Conservation (phyloP, 805 yeast species). For the Myxozyma neglecta region DNA sequence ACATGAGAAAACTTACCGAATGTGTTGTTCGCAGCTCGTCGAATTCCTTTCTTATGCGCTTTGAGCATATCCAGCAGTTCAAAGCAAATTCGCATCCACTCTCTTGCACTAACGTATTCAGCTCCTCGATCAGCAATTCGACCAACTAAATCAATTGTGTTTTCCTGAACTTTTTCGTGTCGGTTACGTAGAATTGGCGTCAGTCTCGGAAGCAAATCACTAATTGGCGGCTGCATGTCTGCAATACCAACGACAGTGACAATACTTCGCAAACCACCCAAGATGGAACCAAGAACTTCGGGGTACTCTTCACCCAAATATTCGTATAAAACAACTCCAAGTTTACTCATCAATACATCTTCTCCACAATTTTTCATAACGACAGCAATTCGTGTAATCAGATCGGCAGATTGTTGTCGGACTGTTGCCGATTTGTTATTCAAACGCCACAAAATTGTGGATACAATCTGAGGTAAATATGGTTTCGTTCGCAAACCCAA, state of each 20-base stretch:
- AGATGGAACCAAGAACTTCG: conserved; percentile 83
- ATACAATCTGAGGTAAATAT: conserved; percentile 68
- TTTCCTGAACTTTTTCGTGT: conserved; percentile 87
- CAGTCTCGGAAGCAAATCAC: conserved; percentile 79
- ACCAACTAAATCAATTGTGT: conserved; percentile 76
- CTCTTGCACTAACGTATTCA: conserved; percentile 82
- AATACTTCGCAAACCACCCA: conserved; percentile 67
- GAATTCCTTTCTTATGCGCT: conserved; percentile 70
- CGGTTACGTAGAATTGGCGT: conserved; percentile 89
- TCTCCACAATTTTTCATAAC: conserved; percentile 66
- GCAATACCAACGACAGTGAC: conserved; percentile 60
- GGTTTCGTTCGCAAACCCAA: conserved; percentile 67
- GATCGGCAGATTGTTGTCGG: conserved; percentile 81
- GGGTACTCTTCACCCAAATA: conserved; percentile 94
- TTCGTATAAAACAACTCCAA: conserved; percentile 79
- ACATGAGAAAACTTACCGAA: conserved; percentile 56
- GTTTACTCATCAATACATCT: conserved; percentile 59
- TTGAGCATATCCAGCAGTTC: conserved; percentile 87
- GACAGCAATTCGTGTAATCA: conserved; percentile 65
- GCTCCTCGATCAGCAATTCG: conserved; percentile 77
- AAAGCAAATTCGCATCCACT: conserved; percentile 96
- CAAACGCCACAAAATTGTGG: conserved; percentile 69
- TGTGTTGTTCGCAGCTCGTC: conserved; percentile 83
- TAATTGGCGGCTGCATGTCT: conserved; percentile 73
- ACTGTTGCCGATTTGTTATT: conserved; percentile 69